These are phyloP conservation scores for Pestalotiopsis sp. DNA, from an alignment of 2,329 filamentous ascomycete genomes.

Conservation along the genomic window DNA sequence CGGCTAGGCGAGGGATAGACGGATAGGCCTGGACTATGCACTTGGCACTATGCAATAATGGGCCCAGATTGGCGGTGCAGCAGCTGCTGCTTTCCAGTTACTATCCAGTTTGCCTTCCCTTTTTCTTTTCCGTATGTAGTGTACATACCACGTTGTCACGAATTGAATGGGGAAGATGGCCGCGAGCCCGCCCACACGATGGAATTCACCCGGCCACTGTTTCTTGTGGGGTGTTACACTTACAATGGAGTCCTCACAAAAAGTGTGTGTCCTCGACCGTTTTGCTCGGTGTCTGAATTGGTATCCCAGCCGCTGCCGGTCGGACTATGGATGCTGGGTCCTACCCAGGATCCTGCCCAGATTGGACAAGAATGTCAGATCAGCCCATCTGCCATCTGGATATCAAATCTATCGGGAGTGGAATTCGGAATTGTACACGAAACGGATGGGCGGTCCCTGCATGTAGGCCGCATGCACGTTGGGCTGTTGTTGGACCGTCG, in stretches of 20 bases:
- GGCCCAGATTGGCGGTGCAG: neutral
- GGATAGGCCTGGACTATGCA: neutral
- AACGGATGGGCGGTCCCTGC: neutral
- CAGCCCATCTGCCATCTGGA: too few species aligned
- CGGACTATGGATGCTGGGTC: neutral
- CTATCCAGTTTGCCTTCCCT: too few species aligned
- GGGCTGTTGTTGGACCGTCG: too few species aligned
- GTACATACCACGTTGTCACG: neutral
- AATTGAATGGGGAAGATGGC: neutral
- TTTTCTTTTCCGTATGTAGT: neutral
- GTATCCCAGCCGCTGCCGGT: neutral
- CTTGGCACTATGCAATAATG: neutral
- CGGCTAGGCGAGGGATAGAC: slow-evolving; percentile 2
- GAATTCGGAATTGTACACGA: neutral
- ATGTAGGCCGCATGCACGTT: neutral
- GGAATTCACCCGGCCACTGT: neutral
- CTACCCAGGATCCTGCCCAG: neutral
- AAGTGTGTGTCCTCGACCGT: neutral
- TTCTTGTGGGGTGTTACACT: slow-evolving; percentile 3
- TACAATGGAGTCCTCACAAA: neutral
- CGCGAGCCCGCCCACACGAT: neutral
- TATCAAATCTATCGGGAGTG: neutral
- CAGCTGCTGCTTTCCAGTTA: too few species aligned
- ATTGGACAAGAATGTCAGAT: too few species aligned
- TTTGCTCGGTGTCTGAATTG: slow-evolving; percentile 8